Conservation (phyloP, 345 rosid species). For the Moricandia arvensis region DNA sequence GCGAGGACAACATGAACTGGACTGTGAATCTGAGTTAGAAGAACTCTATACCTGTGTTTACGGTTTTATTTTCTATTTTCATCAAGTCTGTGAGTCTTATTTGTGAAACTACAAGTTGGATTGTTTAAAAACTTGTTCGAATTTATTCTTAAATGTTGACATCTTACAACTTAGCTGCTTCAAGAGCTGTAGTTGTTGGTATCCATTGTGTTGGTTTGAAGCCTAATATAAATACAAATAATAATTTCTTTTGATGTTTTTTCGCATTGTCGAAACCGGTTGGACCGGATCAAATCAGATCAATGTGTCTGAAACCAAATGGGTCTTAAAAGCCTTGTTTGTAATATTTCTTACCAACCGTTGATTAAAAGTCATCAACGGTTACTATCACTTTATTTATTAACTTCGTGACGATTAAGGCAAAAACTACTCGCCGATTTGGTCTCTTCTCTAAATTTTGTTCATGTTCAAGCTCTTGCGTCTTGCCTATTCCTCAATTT, state of each 20-base stretch:
- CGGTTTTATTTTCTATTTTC: background rate
- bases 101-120: slow-evolving; percentile 4
- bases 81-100: background rate
- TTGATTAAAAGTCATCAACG: no score
- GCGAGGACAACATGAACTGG: slow-evolving; percentile 85
- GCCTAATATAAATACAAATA: background rate
- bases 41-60: background rate
- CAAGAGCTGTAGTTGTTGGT: slow-evolving; percentile 16
- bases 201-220: background rate
- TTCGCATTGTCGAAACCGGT: no score
- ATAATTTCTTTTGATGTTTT: background rate
- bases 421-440: no score
- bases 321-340: no score
- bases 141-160: background rate
- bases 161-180: slow-evolving; percentile 11
- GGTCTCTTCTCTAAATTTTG: no score
- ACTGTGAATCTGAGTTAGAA: slow-evolving; percentile 53
- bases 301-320: no score
- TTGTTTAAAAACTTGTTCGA: slow-evolving; percentile 5
- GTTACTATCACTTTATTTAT: no score
- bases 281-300: no score
- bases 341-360: no score
- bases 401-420: no score
- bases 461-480: no score
- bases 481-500: no score